Percentiles rank a stretch among this genome's conserved stretches.
phyloP scores from a whole-genome alignment of 73 alveolate genomes.

The Tetrahymena elliotti region DNA sequence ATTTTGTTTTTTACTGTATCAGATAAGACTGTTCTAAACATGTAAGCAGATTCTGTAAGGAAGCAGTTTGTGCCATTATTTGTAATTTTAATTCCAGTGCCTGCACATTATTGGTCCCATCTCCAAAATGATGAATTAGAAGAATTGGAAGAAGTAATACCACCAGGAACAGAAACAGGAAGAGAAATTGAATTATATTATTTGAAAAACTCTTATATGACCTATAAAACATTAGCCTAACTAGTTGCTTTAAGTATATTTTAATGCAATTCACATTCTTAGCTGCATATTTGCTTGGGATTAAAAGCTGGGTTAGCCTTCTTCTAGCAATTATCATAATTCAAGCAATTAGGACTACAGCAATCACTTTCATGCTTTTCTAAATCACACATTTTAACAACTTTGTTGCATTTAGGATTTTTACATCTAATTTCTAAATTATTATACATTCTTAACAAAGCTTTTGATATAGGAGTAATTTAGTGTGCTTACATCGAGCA shows the following conservation, averaged over 20 bases:
- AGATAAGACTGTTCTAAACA: slow-evolving; percentile 29
- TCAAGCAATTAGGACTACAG: not conserved
- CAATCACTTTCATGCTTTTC: slow-evolving; percentile 7
- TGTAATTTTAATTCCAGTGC: slow-evolving; percentile 6
- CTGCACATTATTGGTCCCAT: slow-evolving; percentile 32
- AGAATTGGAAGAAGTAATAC: not conserved
- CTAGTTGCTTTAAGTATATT: not conserved
- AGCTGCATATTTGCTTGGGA: not conserved
- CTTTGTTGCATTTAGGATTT: not conserved
- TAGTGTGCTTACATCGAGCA: not conserved
- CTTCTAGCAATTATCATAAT: not conserved
- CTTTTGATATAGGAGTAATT: not conserved
- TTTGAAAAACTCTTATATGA: not conserved
- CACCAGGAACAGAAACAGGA: no score
- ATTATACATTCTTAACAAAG: slow-evolving; percentile 1
- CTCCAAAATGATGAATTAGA: not conserved
- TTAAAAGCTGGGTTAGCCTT: not conserved
- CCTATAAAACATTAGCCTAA: not conserved
- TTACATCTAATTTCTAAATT: not conserved
- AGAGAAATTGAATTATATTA: not conserved
- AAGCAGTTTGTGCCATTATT: slow-evolving; percentile 18
- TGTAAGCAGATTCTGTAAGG: slow-evolving; percentile 32
- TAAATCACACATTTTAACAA: not conserved
- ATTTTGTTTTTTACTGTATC: not conserved
- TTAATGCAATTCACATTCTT: not conserved